Conservation (phyloP, 2,329 filamentous ascomycete genomes). For the Golovinomyces cichoracearum region DNA sequence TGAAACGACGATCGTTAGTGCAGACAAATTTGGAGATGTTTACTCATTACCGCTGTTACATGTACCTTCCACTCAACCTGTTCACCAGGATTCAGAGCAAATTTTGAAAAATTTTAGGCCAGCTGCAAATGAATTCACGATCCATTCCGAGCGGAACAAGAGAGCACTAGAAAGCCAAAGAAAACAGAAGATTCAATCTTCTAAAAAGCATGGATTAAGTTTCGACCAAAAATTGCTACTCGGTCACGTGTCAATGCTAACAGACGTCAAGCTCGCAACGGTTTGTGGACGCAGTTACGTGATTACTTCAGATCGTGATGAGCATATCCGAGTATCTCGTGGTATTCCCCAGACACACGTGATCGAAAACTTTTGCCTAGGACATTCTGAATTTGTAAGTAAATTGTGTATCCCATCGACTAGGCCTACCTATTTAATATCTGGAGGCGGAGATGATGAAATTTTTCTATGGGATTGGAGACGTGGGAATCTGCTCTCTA, state of each 20-base stretch:
- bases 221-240: slow-evolving; percentile 61
- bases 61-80: slow-evolving; percentile 5
- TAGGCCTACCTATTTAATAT: slow-evolving; percentile 40
- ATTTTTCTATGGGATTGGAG: slow-evolving; percentile 66
- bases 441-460: slow-evolving; percentile 62
- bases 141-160: slow-evolving; percentile 38
- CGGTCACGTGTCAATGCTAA: slow-evolving; percentile 88
- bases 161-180: slow-evolving; percentile 33
- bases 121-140: slow-evolving; percentile 31
- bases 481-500: slow-evolving; percentile 22
- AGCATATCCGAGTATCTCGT: slow-evolving; percentile 72
- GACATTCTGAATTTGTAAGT: slow-evolving; percentile 65
- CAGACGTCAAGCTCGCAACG: slow-evolving; percentile 38
- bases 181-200: slow-evolving; percentile 17
- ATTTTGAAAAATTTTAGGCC: slow-evolving; percentile 19
- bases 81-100: slow-evolving; percentile 5
- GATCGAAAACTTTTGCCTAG: slow-evolving; percentile 72
- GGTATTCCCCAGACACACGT: slow-evolving; percentile 62
- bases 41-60: slow-evolving; percentile 54
- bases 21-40: slow-evolving; percentile 93
- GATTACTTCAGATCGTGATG: slow-evolving; percentile 41
- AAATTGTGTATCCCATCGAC: slow-evolving; percentile 38
- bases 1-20: slow-evolving; percentile 47
- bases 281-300: slow-evolving; percentile 25
- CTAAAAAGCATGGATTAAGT: slow-evolving; percentile 16